Base-by-base conservation (phyloP, 331 rosid species). In the Quercus lobata region DNA sequence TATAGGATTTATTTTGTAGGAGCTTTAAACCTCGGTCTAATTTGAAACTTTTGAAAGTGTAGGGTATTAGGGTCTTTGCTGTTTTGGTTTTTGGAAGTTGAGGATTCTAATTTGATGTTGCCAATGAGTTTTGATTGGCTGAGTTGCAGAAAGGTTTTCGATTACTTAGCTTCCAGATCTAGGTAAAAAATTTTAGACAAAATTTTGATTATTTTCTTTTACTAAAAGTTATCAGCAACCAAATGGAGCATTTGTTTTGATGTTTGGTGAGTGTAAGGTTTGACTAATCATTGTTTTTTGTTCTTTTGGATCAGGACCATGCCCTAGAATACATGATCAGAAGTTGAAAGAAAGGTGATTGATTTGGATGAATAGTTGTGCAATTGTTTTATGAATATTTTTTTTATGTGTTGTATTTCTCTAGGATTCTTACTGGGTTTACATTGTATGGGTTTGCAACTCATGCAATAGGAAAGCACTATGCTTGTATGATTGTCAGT, bases 271-370 rank as follows among this genome's bases (percentile, higher is more conserved):
- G 49, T 76, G 77, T 53, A 30, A 74, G 61, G 27, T 68, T 56
- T 60, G 65, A 27, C 78, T 82, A 19, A 63, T 32, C 3, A 41
- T 57, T 5, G 14, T 63, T 12, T 49, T 73, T 69, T 5, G 22
- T 54, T 70, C 60, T 55, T 63, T 63, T 74, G 82, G 57, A 57
- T 82, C 92, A 96, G 99, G 99, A 69, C 86, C 96, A 25, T 96
- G 99, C 83, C 92, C 98, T 0, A 87, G 88, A 81, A 84, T 96
- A 63, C 99, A 96, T 87, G 99, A 96, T 76, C 93, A 78, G 54
- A 96, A 96, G 87, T 83, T 96, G 93, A 96, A 93, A 87, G 99
- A 96, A 81, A 96, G 94, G 99, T 96, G 84, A 86, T 52, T 71
- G 63, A 54, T 19, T 49, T 46, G 74, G 10, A 41, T 18, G 75